These are phyloP conservation scores for Solanum aculeatissimum DNA, from an alignment of 305 asterid species.

Conservation along the genomic window DNA sequence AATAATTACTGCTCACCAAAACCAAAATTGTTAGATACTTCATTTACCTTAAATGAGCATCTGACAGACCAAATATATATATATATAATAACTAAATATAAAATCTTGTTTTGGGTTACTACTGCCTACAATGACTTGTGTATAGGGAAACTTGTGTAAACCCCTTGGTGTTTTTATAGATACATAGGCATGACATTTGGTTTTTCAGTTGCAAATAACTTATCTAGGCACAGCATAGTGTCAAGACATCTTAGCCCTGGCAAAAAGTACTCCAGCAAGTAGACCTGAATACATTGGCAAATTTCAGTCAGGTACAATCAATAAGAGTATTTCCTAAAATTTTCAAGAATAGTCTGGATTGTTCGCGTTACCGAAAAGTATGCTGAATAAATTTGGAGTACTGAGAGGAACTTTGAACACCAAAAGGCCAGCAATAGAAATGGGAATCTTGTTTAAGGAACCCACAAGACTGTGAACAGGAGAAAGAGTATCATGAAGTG, in stretches of 20 bases:
- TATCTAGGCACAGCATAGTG: background rate
- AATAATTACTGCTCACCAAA: background rate
- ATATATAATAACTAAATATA: background rate
- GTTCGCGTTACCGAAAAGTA: constrained; percentile 25
- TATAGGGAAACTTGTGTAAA: background rate
- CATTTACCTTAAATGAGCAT: background rate
- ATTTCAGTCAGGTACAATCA: background rate
- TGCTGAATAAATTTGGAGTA: constrained; percentile 29
- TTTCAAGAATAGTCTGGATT: background rate
- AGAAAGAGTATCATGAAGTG: background rate
- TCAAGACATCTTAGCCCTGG: constrained; percentile 36
- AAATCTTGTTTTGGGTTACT: background rate
- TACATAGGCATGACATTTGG: background rate
- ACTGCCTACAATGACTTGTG: background rate
- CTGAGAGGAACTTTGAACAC: constrained; percentile 33
- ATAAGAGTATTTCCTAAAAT: background rate
- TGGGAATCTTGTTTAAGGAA: constrained; percentile 40
- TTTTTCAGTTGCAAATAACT: background rate
- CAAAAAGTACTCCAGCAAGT: constrained; percentile 37
- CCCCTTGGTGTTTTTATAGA: background rate
- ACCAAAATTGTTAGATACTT: background rate
- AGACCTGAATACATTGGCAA: constrained; percentile 15
- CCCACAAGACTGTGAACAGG: constrained; percentile 28
- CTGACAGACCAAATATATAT: background rate
- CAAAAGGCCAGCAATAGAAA: constrained; percentile 28